These are phyloP conservation scores for Triticum aestivum DNA, from an alignment of 176 grass and related monocot species.

Conservation along the genomic window IWGSC_CS_RefSeq_v2.1 NC_057810.1:625992571-625993070, in stretches of 20 bases:
- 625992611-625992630: background rate
- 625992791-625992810: background rate
- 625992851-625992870: background rate
- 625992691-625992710: slow-evolving; percentile 8
- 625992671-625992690: background rate
- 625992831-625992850: background rate
- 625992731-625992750: slow-evolving; percentile 44
- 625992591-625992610: background rate
- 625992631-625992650: slow-evolving; percentile 27
- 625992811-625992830: background rate
- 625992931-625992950: slow-evolving; percentile 3
- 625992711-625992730: slow-evolving; percentile 38
- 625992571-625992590: background rate
- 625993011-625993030: slow-evolving; percentile 26
- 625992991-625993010: background rate
- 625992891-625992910: slow-evolving; percentile 4
- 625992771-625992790: slow-evolving; percentile 22
- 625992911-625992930: background rate
- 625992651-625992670: background rate
- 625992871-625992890: slow-evolving; percentile 5
- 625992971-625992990: background rate
- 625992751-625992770: slow-evolving; percentile 21
- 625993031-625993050: slow-evolving; percentile 3
- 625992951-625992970: slow-evolving; percentile 43
- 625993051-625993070: background rate